Percentiles rank a stretch among this genome's conserved stretches.
Evolutionary conservation across 2,329 filamentous ascomycete genomes (phyloP).

Genomic region (Chalaropsis thielavioides): DNA sequence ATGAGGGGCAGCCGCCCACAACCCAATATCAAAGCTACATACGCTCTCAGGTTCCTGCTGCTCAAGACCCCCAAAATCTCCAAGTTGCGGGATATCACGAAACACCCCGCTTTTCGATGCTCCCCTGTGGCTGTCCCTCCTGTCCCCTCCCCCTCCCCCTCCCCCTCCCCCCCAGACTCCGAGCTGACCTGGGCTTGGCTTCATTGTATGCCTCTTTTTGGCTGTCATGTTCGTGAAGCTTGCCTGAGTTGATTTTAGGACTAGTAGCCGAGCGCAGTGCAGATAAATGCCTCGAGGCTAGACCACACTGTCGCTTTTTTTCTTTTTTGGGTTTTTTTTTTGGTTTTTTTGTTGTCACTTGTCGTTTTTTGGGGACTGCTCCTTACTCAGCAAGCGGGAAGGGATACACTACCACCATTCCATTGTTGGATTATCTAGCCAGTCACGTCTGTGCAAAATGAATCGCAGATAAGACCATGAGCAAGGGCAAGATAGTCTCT

Average conservation of each 20-base stretch:
- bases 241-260: background rate
- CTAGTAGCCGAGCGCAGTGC: background rate
- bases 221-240: background rate
- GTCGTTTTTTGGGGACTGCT: background rate
- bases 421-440: background rate
- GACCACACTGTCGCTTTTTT: background rate
- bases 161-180: background rate
- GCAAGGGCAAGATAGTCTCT: background rate
- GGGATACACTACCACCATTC: background rate
- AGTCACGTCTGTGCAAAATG: too few relatives aligned
- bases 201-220: background rate
- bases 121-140: background rate
- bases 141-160: background rate
- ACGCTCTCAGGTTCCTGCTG: too few relatives aligned
- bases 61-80: background rate
- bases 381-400: background rate
- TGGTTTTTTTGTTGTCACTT: background rate
- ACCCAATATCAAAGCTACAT: background rate
- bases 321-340: too few relatives aligned
- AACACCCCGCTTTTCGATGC: constrained; percentile 8
- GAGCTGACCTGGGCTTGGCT: background rate
- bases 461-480: background rate
- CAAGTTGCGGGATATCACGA: constrained; percentile 6
- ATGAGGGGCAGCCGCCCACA: background rate
- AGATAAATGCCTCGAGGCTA: background rate